Conservation (phyloP, 805 yeast species). For the Candida patagonica region DNA sequence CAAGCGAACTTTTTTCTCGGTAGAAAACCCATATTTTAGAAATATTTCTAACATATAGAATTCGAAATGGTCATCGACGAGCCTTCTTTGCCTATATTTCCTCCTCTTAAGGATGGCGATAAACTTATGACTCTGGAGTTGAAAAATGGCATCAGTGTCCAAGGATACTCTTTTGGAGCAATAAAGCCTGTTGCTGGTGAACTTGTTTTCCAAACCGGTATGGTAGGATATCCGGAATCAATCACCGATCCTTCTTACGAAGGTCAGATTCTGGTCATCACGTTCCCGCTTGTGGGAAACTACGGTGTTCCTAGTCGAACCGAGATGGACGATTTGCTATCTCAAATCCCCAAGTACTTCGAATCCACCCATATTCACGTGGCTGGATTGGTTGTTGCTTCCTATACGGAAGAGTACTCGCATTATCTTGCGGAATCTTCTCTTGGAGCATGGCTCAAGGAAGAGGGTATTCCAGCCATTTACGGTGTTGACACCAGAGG, state of each 20-base stretch:
- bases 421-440: conserved; percentile 91
- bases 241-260: conserved; percentile 97
- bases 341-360: conserved; percentile 78
- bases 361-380: conserved; percentile 89
- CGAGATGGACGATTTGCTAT: conserved; percentile 61
- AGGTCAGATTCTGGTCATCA: conserved; percentile 93
- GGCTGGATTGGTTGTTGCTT: conserved; percentile 95
- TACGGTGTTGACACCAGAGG: conserved; percentile 97
- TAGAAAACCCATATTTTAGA: too few relatives aligned
- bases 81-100: conserved; percentile 71
- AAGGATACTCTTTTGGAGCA: conserved; percentile 97
- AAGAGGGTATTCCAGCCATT: conserved; percentile 87
- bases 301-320: conserved; percentile 96
- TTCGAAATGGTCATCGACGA: conserved; percentile 2
- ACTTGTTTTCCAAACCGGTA: conserved; percentile 97
- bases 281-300: conserved; percentile 95
- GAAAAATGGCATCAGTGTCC: conserved; percentile 74
- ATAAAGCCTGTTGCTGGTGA: conserved; percentile 86
- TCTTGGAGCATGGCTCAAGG: conserved; percentile 86
- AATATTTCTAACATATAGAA: too few relatives aligned
- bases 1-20: too few relatives aligned
- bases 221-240: conserved; percentile 99
- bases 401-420: conserved; percentile 91
- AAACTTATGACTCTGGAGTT: conserved; percentile 81
- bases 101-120: conserved; percentile 78